Evolutionary conservation across 192 early-diverging fungal genomes (phyloP), one percentile per base, ranked within the genome.

Genomic region (Coemansia sp.): DNA sequence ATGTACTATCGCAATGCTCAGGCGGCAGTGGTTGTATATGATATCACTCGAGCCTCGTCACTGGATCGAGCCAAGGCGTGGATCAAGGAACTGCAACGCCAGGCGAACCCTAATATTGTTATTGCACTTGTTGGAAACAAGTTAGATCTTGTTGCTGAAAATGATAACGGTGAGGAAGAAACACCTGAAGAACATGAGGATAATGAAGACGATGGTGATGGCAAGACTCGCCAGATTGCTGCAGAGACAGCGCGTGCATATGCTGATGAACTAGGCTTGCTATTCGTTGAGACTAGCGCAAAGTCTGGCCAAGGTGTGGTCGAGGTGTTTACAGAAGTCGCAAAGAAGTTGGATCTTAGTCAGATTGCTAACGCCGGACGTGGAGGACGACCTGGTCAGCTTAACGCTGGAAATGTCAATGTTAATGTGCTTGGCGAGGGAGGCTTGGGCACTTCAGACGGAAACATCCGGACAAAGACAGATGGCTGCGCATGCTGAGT

Each of bases 1-100:
- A 91, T 97, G 95, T 99, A 99, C 81, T 99, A 99, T 78, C 82
- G 97, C 63, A 95, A 95, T 73, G 97, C 97, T 14, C 94, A 97
- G 83, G 95, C 95, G 32, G 95, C 95, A 0, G 88, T 97, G 4
- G 94, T 98, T 42, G 97, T 94, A 6, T 98, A 96, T 72, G 97
- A 98, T 82, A 90, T 98, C 59, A 98, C 97, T 3, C 70, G 70
- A 29, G 65, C 89, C 77, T 80, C 93, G 6, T 96, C 95, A 14
- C 84, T 98, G 56, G 92, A 94, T 57, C 92, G 89, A 70, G 95
- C 94, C 58, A 95, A 95, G 79, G 85, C 91, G 21, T 98, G 95
- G 95, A 91, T 97, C 10, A 94, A 92, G 72, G 94, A 96, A 74
- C 86, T 98, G n/a, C 92, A 96, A 83, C 89, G 93, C 58, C 94